These are phyloP conservation scores for Phellinidium pouzarii DNA, from an alignment of 1,284 basidiomycete species.

Conservation along the genomic window DNA sequence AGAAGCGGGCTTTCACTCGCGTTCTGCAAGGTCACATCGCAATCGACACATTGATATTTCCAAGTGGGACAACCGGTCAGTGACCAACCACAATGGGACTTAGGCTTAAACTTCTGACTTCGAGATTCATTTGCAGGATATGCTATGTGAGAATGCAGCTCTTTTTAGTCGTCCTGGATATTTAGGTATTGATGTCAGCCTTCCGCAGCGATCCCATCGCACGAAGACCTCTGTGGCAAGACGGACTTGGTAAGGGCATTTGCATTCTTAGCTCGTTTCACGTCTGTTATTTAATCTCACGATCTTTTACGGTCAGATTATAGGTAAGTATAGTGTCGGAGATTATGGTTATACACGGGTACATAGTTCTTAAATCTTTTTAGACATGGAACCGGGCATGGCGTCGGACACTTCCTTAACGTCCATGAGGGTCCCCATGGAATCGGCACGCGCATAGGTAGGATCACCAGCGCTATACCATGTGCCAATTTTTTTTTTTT, in stretches of 20 bases:
- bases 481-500: not conserved
- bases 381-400: slow-evolving; percentile 90
- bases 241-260: slow-evolving; percentile 66
- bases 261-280: not conserved
- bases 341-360: slow-evolving; percentile 29
- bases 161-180: not conserved
- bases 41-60: slow-evolving; percentile 83
- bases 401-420: slow-evolving; percentile 88
- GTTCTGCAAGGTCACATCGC: slow-evolving; percentile 96
- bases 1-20: slow-evolving; percentile 86
- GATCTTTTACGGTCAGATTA: slow-evolving; percentile 26
- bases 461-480: slow-evolving; percentile 16
- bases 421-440: slow-evolving; percentile 94
- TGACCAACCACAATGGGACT: not conserved
- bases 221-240: slow-evolving; percentile 81
- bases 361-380: slow-evolving; percentile 2
- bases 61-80: slow-evolving; percentile 78
- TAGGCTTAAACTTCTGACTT: not conserved
- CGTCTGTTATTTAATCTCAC: slow-evolving; percentile 1
- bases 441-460: slow-evolving; percentile 74
- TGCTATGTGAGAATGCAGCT: not conserved
- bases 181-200: slow-evolving; percentile 10
- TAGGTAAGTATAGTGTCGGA: slow-evolving; percentile 37
- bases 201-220: slow-evolving; percentile 79
- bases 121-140: not conserved